Conservation (phyloP, 176 grass and related monocot genomes). For the Melocanna baccifera region DNA sequence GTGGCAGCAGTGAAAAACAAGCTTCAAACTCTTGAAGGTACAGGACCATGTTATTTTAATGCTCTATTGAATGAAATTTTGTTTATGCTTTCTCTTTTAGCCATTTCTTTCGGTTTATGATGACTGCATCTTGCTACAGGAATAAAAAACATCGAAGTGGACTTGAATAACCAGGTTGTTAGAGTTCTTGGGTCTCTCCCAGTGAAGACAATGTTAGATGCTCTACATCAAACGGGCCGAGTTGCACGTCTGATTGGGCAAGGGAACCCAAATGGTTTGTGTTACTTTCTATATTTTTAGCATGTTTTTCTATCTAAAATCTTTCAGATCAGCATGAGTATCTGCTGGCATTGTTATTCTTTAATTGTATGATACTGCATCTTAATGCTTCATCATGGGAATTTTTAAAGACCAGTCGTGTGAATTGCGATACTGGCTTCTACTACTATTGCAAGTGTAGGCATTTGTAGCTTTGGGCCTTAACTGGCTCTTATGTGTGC, state of each 20-base stretch:
- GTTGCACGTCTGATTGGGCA: conserved; percentile 82
- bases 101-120: conserved; percentile 20
- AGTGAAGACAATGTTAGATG: conserved; percentile 78
- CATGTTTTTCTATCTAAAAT: neutral
- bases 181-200: conserved; percentile 77
- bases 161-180: conserved; percentile 83
- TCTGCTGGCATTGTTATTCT: neutral
- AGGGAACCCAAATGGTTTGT: conserved; percentile 88
- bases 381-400: neutral
- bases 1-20: conserved; percentile 68
- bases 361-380: neutral
- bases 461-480: neutral
- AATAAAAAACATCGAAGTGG: conserved; percentile 82
- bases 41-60: neutral
- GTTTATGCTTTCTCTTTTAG: neutral
- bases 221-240: conserved; percentile 65
- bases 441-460: neutral
- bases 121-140: conserved; percentile 38
- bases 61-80: neutral
- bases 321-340: neutral
- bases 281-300: conserved; percentile 4
- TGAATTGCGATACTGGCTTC: neutral
- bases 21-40: conserved; percentile 79
- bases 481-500: neutral
- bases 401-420: neutral